Evolutionary conservation across 148 eudicot genomes (phyloP), one percentile per base, ranked within the genome.

Genomic region (Hydrangea macrophylla): DNA sequence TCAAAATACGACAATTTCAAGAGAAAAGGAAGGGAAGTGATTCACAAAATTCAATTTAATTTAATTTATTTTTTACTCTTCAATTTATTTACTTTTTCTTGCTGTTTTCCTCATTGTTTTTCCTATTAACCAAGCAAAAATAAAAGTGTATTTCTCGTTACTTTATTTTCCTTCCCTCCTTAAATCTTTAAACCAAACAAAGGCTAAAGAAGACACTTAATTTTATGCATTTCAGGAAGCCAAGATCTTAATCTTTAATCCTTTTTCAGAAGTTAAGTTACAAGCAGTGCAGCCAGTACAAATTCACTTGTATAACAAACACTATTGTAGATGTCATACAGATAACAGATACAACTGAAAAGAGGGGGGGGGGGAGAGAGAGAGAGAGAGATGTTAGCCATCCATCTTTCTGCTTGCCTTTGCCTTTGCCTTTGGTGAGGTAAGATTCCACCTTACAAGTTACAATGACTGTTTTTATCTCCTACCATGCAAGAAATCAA

Each of bases 401-500:
- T 64, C n/a, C 31, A 54, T 15, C 53, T 18, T 2, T 17, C 53
- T 48, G n/a, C n/a, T n/a, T n/a, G n/a, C n/a, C n/a, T n/a, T 26
- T 18, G 24, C 36, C 32, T 37, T 48, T 7, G 12, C 30, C 20
- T 22, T 13, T 26, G 27, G 53, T 31, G 13, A 23, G 35, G 50
- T 50, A 73, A 36, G 42, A 58, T 26, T 40, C 62, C 45, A 20
- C 63, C 50, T 20, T n/a, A n/a, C n/a, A n/a, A n/a, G n/a, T 39
- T 28, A 42, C 22, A 23, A 54, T 10, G 56, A 36, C 62, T 68
- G 20, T 31, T 68, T 18, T 40, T 55, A 5, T 44, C 18, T 59
- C 30, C 60, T 31, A 8, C 56, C 54, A 2, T 1, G 15, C 12
- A 24, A 9, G 27, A 23, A 15, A 36, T 68, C 18, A 11, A 42